phyloP scores from a whole-genome alignment of 768 basidiomycete genomes.

The Guyanaporus albipodus region DNA sequence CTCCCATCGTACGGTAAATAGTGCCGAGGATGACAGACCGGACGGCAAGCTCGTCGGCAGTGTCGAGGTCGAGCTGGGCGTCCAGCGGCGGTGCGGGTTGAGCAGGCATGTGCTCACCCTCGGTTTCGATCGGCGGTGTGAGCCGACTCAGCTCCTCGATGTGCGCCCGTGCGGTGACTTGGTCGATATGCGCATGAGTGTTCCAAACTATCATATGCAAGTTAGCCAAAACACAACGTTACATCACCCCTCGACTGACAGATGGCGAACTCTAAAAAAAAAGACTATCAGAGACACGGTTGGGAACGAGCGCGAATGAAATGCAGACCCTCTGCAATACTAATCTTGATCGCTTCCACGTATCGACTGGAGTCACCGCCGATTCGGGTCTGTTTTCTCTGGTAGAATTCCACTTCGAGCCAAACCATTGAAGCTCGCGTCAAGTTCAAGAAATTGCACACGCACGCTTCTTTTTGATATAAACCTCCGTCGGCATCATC shows the following conservation, averaged over 20 bases:
- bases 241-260: slow-evolving; percentile 44
- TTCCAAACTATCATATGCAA: slow-evolving; percentile 62
- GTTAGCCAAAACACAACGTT: background rate
- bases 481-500: slow-evolving; percentile 69
- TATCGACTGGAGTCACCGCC: slow-evolving; percentile 52
- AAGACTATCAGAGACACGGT: background rate
- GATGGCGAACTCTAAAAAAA: slow-evolving; percentile 55
- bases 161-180: slow-evolving; percentile 52
- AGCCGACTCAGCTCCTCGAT: slow-evolving; percentile 51
- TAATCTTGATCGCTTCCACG: slow-evolving; percentile 57
- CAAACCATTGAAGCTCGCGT: background rate
- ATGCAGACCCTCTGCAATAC: slow-evolving; percentile 61
- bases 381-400: slow-evolving; percentile 56
- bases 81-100: background rate
- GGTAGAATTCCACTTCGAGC: slow-evolving; percentile 64
- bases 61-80: slow-evolving; percentile 49
- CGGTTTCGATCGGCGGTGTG: slow-evolving; percentile 41
- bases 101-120: slow-evolving; percentile 25
- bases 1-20: slow-evolving; percentile 53
- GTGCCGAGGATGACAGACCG: slow-evolving; percentile 69
- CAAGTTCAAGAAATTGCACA: background rate
- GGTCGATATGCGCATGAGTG: slow-evolving; percentile 58
- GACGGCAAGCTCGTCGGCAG: slow-evolving; percentile 64
- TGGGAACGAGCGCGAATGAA: background rate
- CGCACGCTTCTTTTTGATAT: slow-evolving; percentile 74